A percentile compares a stretch with the other conserved stretches of the same genome.
phyloP scores from a whole-genome alignment of 1,284 basidiomycete genomes.

The Filobasidium uniguttulatum region DNA sequence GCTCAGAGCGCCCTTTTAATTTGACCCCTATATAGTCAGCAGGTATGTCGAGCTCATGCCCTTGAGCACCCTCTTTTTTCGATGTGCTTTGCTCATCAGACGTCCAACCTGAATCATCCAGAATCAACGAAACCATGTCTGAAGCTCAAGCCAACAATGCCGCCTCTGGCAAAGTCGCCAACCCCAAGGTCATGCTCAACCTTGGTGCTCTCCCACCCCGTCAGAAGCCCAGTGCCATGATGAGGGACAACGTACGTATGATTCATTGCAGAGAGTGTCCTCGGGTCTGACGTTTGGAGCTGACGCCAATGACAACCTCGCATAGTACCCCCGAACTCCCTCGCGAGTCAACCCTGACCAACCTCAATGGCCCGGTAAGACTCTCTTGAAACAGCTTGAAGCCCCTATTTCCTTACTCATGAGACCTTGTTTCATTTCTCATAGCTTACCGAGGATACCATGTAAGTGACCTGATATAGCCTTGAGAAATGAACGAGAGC shows the following conservation, averaged over 20 bases:
- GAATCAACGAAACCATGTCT: constrained; percentile 11
- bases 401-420: background rate
- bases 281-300: too few relatives aligned
- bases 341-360: constrained; percentile 59
- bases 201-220: constrained; percentile 36
- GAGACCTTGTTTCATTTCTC: background rate
- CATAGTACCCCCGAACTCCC: constrained; percentile 40
- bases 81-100: too few relatives aligned
- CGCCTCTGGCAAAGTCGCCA: constrained; percentile 18
- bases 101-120: too few relatives aligned
- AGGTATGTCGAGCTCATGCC: too few relatives aligned
- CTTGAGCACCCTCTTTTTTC: too few relatives aligned
- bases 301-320: too few relatives aligned
- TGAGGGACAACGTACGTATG: constrained; percentile 24
- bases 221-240: constrained; percentile 30
- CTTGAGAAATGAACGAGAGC: background rate
- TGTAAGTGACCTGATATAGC: constrained; percentile 9
- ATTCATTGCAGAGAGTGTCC: too few relatives aligned
- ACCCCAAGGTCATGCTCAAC: constrained; percentile 27
- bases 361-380: constrained; percentile 73
- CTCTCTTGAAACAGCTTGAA: background rate
- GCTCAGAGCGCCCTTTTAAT: too few relatives aligned
- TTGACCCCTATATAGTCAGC: too few relatives aligned
- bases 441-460: constrained; percentile 74
- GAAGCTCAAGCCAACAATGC: constrained; percentile 18